Base-by-base conservation (phyloP, 352 stramenopile genomes). In the Blastocystis sp. region DNA sequence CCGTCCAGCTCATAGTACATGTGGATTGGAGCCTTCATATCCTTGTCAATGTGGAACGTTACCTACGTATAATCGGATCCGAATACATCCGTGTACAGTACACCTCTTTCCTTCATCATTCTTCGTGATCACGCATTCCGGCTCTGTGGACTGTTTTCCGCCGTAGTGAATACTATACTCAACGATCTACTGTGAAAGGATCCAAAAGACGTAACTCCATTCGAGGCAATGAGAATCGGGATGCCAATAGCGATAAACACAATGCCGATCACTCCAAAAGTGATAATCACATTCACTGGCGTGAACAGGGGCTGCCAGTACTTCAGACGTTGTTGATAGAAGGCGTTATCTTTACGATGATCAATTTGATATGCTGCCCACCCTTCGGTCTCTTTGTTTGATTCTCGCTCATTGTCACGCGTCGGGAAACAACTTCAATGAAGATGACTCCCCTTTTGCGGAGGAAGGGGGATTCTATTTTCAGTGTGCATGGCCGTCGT, bases 1-100 rank as follows among this genome's bases (percentile, higher is more conserved):
- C 96, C 96, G 91, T 96, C 93, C 69, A 96, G 92, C 91, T 96
- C 94, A 90, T 96, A 96, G 91, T 96, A 96, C 24, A 96, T 89
- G 90, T 94, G 96, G 62, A 96, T 92, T 19, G 94, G 94, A 78
- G 93, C 93, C 77, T 95, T 94, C 94, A 96, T 96, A 70, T 96
- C 93, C 90, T 95, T 94, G 59, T 94, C 92, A n/a, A 96, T 94
- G 4, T 92, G 92, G 67, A 96, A 96, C 33, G 91, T 93, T 76
- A 96, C 93, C 93, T 89, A 92, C n/a, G 92, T 69, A 89, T 26
- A 0, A 41, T 45, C 2, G n/a, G 62, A 79, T 78, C 0, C 1
- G 33, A 31, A 62, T 0, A 77, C 2, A 51, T 13, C 3, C 3
- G 50, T 13, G 2, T 31, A 89, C 79, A 60, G 60, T 79, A 89